Evolutionary conservation across 176 grass and related monocot species (phyloP), one percentile per base, ranked within the genome.

Genomic region (Juncus inflexus): DNA sequence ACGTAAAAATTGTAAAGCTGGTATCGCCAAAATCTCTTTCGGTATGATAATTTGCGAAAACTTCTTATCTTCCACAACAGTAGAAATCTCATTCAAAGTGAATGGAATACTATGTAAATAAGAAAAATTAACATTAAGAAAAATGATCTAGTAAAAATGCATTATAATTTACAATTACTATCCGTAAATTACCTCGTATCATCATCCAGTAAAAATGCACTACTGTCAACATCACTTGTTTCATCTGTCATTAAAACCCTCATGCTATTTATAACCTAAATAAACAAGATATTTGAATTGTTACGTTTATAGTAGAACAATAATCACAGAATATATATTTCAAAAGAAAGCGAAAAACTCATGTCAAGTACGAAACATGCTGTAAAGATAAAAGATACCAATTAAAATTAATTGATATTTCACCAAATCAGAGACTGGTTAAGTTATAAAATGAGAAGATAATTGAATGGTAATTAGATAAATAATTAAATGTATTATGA

Each of bases 231-330:
- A 37, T 86, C 58, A 63, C 35, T 38, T 1, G 76, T 82, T 73
- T 87, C 87, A 28, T 80, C 64, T 6, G 78, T 82, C 65, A 87
- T 90, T 58, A 73, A 37, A 57, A 68, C 56, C 61, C 65, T 82
- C 86, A 96, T 87, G 57, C 72, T 83, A 3, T 78, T 76, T 82
- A 96, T 75, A 55, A 96, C 91, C 91, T 96, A 77, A 41, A 73
- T 12, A 67, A 54, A 63, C 64, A 37, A 51, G 62, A 39, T 8
- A 72, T 69, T 70, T 37, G 15, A 76, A 59, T 60, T 4, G 8
- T 62, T 51, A 10, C 2, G 2, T 9, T 47, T 5, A 47, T 5
- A 47, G 43, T 47, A 47, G 9, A 9, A 3, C 11, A 35, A 10
- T 38, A 7, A 12, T 15, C 8, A 52, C 35, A 15, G 13, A 35